These are phyloP conservation scores for Fusarium fujikuroi DNA, from an alignment of 2,329 filamentous ascomycete species.

Conservation along the genomic window DNA sequence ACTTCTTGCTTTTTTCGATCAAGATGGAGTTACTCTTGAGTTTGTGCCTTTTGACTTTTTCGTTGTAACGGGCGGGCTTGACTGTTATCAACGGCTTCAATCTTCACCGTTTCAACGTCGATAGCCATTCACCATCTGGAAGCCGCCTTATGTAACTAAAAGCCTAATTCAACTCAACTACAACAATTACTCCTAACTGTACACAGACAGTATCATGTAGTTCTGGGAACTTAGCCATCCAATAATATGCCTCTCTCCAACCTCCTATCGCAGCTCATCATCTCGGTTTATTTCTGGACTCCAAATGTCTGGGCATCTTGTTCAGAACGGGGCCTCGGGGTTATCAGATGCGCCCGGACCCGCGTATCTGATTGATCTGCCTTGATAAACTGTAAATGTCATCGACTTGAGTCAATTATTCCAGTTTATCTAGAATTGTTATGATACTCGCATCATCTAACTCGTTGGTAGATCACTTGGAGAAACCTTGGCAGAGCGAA, in stretches of 20 bases:
- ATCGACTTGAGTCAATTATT: neutral
- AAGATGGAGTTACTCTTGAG: neutral
- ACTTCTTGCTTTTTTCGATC: slow-evolving; percentile 4
- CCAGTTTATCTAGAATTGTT: neutral
- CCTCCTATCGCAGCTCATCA: neutral
- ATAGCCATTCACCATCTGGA: neutral
- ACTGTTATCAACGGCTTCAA: neutral
- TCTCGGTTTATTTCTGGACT: neutral
- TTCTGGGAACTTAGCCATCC: neutral
- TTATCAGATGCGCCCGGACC: neutral
- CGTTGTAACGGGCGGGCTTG: neutral
- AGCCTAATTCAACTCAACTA: neutral
- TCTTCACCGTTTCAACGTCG: neutral
- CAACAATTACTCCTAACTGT: neutral
- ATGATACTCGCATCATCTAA: slow-evolving; percentile 20
- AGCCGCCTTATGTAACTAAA: neutral
- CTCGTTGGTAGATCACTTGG: neutral
- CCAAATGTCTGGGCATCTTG: neutral
- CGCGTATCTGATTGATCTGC: neutral
- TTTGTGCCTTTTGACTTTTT: neutral
- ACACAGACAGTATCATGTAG: neutral
- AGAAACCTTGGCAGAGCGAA: slow-evolving; percentile 9
- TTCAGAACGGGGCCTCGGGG: neutral
- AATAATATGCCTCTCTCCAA: neutral
- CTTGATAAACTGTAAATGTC: neutral